Evolutionary conservation across 116 monocot genomes (phyloP).

Genomic region (Trichopus zeylanicus): DNA sequence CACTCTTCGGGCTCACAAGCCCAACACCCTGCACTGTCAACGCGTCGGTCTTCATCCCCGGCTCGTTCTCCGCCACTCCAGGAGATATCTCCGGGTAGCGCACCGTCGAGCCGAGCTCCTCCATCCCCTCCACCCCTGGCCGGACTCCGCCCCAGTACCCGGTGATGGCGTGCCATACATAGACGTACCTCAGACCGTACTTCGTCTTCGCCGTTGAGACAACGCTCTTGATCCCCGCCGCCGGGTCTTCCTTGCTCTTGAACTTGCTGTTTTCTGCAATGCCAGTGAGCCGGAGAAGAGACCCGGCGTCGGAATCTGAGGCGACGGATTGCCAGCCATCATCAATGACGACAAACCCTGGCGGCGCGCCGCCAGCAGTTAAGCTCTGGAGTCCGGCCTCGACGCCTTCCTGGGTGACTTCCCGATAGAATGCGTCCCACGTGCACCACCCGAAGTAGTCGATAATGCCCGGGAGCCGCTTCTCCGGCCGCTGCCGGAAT

Average conservation of each 20-base stretch:
- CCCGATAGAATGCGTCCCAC: constrained; percentile 95
- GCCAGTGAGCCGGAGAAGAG: constrained; percentile 51
- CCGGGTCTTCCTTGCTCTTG: constrained; percentile 35
- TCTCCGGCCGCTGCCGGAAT: constrained; percentile 55
- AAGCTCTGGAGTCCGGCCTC: constrained; percentile 70
- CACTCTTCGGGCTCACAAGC: constrained; percentile 57
- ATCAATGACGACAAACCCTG: constrained; percentile 87
- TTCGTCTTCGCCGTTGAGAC: constrained; percentile 54
- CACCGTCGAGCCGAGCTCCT: constrained; percentile 39
- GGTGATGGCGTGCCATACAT: constrained; percentile 87
- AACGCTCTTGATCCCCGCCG: constrained; percentile 50
- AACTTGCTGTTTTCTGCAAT: constrained; percentile 85
- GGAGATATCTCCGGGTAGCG: constrained; percentile 68
- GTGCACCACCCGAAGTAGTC: constrained; percentile 97
- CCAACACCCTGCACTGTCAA: constrained; percentile 74
- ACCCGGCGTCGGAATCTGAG: neutral
- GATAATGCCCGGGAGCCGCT: constrained; percentile 58
- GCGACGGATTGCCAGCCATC: constrained; percentile 89
- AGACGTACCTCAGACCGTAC: constrained; percentile 71
- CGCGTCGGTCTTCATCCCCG: constrained; percentile 45
- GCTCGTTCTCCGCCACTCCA: constrained; percentile 66
- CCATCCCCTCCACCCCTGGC: constrained; percentile 46
- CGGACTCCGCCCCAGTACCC: constrained; percentile 95
- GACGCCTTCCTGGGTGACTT: constrained; percentile 77
- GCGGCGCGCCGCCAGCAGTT: constrained; percentile 52